Base-by-base conservation (phyloP, 208 protist genomes). In the Trypanosoma mega region DNA sequence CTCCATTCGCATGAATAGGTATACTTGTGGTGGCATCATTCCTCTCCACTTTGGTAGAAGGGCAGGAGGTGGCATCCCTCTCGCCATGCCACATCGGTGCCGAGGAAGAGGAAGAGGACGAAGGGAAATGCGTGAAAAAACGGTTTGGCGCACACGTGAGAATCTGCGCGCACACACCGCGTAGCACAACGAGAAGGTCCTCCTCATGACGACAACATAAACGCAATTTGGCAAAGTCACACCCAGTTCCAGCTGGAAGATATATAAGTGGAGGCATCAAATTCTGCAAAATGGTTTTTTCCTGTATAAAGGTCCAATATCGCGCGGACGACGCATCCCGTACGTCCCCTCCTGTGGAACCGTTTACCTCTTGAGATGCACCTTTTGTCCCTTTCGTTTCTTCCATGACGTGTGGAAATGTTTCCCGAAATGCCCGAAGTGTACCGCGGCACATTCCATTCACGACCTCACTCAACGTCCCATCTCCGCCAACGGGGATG, bases 401-500 rank as follows among this genome's bases (percentile, higher is more conserved):
- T 46, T 33, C 36, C n/a, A 26, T 20, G 0, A 33, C 39, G 24
- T 4, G 43, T 44, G 41, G 23, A 45, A 57, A 34, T 16, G 6
- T 29, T 48, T 57, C 34, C 14, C 48, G 43, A 68, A 70, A 79
- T 4, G 54, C 60, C 0, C 47, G 39, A 4, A 93, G 65, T 29
- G 75, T 79, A 0, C 82, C 87, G 27, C 62, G 53, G 51, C 83
- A 92, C 21, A 89, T 33, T 4, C 87, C 87, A 44, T 94, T 87
- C 3, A 89, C 76, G 3, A 78, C 84, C 24, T 94, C 87, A 66
- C 79, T 87, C 21, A 94, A 67, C 4, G 83, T 90, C 16, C 87
- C 87, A 45, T 94, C 87, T 29, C 87, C 87, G 41, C 87, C 87
- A 24, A 92, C 68, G 8, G 75, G 37, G 9, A 80, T 67, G 29